These are phyloP conservation scores for Hemileccinum hortonii DNA, from an alignment of 1,284 basidiomycete genomes.

Conservation along the genomic window DNA sequence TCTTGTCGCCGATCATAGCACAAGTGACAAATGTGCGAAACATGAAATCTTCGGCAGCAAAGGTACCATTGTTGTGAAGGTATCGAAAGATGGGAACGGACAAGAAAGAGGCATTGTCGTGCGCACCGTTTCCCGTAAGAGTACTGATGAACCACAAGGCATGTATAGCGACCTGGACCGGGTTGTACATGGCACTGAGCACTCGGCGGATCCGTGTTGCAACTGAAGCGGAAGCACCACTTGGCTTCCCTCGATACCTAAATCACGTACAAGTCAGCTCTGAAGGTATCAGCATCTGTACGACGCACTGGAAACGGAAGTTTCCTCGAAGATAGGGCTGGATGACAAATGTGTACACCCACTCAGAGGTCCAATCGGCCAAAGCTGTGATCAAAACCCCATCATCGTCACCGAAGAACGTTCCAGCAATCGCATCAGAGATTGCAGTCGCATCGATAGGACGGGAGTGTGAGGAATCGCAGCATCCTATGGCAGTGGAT, in stretches of 20 bases:
- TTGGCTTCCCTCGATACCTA: conserved; percentile 20
- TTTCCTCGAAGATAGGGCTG: conserved; percentile 21
- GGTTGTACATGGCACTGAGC: conserved; percentile 23
- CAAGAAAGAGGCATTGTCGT: conserved; percentile 20
- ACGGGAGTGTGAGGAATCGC: neutral
- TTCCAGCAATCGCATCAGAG: neutral
- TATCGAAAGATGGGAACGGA: conserved; percentile 33
- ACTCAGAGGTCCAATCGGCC: conserved; percentile 30
- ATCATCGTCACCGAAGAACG: conserved; percentile 6
- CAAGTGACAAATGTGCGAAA: conserved; percentile 45
- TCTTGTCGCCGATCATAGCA: conserved; percentile 55
- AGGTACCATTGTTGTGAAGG: conserved; percentile 28
- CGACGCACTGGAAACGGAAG: conserved; percentile 27
- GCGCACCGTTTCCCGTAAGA: conserved; percentile 15
- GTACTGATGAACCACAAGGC: conserved; percentile 50
- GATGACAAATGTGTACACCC: conserved; percentile 27
- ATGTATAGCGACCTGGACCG: conserved; percentile 40
- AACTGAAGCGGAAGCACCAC: conserved; percentile 4
- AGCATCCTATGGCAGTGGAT: neutral
- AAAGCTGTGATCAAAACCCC: conserved; percentile 14
- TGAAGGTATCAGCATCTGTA: neutral
- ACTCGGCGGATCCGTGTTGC: conserved; percentile 22
- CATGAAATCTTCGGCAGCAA: conserved; percentile 35
- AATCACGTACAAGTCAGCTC: conserved; percentile 2
- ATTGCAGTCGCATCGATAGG: neutral